These are phyloP conservation scores for Jasminum sambac DNA, from an alignment of 257 asterid genomes.

Conservation along the genomic window DNA sequence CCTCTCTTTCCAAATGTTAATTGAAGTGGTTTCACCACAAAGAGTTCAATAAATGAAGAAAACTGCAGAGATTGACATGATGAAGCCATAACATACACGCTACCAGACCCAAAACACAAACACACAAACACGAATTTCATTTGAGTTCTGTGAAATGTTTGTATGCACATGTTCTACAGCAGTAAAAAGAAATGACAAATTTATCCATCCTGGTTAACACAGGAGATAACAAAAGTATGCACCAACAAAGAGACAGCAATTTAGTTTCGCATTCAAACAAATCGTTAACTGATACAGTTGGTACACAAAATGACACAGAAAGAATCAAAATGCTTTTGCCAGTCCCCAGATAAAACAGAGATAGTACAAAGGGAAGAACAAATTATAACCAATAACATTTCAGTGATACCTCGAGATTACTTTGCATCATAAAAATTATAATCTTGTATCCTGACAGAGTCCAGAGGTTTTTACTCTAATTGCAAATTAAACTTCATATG, in stretches of 20 bases:
- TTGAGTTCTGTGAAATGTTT: slow-evolving; percentile 6
- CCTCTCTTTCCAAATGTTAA: background rate
- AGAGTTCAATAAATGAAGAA: background rate
- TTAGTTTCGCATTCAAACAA: background rate
- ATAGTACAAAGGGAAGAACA: background rate
- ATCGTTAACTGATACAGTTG: background rate
- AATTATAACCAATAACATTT: background rate
- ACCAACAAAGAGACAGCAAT: slow-evolving; percentile 8
- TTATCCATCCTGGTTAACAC: background rate
- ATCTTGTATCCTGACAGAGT: slow-evolving; percentile 4
- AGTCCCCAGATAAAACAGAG: background rate
- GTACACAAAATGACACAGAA: too few species aligned
- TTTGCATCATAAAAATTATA: slow-evolving; percentile 9
- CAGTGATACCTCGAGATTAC: background rate
- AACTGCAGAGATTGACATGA: background rate
- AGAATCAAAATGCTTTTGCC: too few species aligned
- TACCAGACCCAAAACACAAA: too few species aligned
- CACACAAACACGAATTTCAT: slow-evolving; percentile 8
- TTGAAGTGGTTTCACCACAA: slow-evolving; percentile 13
- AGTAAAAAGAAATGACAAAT: slow-evolving; percentile 4
- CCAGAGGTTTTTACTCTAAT: background rate
- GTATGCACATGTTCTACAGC: slow-evolving; percentile 7
- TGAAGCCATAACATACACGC: background rate
- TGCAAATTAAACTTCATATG: slow-evolving; percentile 15
- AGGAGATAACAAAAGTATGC: slow-evolving; percentile 12